phyloP scores from a whole-genome alignment of 305 asterid genomes.

The Fraxinus velutina region DNA sequence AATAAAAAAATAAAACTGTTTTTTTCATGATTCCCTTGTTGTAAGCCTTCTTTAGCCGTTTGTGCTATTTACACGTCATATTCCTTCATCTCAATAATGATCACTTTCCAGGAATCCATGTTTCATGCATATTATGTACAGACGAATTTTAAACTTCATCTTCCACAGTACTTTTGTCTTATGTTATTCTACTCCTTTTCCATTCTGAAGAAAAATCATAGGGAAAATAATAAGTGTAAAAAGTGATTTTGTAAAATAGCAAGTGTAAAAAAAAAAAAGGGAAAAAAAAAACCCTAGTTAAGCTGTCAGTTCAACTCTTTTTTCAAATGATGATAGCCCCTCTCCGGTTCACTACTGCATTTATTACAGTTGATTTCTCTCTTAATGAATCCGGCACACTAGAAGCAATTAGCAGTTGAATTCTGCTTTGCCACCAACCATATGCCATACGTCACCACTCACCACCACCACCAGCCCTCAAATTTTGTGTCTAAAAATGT shows the following conservation, averaged over 20 bases:
- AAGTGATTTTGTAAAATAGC: neutral
- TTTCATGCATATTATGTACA: neutral
- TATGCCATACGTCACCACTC: neutral
- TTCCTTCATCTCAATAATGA: neutral
- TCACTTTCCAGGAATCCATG: neutral
- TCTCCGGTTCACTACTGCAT: neutral
- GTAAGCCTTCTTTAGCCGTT: neutral
- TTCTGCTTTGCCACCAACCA: neutral
- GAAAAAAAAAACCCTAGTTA: neutral
- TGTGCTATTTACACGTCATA: neutral
- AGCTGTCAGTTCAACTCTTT: neutral
- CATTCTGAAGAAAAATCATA: neutral
- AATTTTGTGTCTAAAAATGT: neutral
- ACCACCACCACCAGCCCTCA: neutral
- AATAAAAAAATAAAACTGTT: neutral
- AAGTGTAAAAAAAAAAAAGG: neutral
- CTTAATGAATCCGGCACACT: neutral
- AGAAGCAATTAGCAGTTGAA: neutral
- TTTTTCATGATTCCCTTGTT: neutral
- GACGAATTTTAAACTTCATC: neutral
- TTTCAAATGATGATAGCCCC: neutral
- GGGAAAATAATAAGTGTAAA: neutral
- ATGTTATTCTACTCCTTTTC: neutral
- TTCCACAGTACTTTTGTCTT: neutral
- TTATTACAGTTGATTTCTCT: neutral